A percentile compares a stretch with the other conserved stretches of the same genome.
Conservation (phyloP, 805 yeast genomes). For the Kregervanrija pseudodelftensis region DNA sequence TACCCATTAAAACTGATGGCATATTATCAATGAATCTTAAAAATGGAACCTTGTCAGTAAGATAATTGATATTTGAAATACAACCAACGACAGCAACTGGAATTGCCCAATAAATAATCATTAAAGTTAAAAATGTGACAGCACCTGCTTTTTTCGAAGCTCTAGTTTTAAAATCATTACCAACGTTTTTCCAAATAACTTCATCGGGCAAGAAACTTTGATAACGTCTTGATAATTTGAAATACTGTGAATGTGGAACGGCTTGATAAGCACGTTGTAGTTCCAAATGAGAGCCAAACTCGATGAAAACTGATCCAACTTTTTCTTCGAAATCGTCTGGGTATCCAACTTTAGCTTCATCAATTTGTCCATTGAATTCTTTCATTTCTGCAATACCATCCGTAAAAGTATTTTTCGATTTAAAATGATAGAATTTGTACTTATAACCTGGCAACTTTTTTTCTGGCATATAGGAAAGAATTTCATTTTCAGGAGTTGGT, state of each 20-base stretch:
- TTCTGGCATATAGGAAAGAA: slow-evolving; percentile 53
- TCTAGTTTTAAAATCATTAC: slow-evolving; percentile 51
- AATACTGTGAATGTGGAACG: slow-evolving; percentile 46
- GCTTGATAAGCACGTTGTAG: slow-evolving; percentile 87
- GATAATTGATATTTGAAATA: slow-evolving; percentile 75
- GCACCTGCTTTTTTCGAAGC: slow-evolving; percentile 51
- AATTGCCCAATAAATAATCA: slow-evolving; percentile 87
- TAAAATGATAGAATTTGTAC: slow-evolving; percentile 62
- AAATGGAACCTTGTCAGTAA: slow-evolving; percentile 67
- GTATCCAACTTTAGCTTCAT: slow-evolving; percentile 31
- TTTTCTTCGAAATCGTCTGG: slow-evolving; percentile 38
- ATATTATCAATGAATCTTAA: slow-evolving; percentile 67
- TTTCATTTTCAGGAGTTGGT: slow-evolving; percentile 50
- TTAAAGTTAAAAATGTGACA: slow-evolving; percentile 50
- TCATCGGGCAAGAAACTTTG: slow-evolving; percentile 76
- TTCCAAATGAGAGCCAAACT: slow-evolving; percentile 78
- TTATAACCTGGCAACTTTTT: slow-evolving; percentile 83
- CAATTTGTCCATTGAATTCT: slow-evolving; percentile 62
- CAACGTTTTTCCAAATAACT: slow-evolving; percentile 73
- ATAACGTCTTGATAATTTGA: slow-evolving; percentile 38
- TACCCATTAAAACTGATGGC: slow-evolving; percentile 66
- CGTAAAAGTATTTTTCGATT: slow-evolving; percentile 79
- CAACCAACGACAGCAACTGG: slow-evolving; percentile 98
- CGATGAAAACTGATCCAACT: slow-evolving; percentile 67
- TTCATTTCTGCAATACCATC: slow-evolving; percentile 63